A percentile compares a stretch with the other conserved stretches of the same genome.
These are phyloP conservation scores for Neofusicoccum kwambonambiense DNA, from an alignment of 2,329 filamentous ascomycete genomes.

Conservation along the genomic window DNA sequence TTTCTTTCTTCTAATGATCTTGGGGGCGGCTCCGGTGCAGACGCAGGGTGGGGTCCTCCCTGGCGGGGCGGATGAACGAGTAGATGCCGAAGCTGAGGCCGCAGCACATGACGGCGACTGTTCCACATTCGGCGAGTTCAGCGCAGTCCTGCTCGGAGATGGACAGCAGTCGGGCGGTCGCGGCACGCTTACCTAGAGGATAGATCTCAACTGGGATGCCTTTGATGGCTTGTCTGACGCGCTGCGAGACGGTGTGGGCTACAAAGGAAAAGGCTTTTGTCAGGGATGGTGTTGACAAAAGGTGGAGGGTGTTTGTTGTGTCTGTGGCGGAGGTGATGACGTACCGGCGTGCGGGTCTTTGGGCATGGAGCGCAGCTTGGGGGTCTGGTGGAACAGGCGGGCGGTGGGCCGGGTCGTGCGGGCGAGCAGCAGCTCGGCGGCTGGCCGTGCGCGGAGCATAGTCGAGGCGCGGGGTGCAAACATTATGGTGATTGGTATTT, in stretches of 20 bases:
- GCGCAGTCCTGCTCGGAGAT: background rate
- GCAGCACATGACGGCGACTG: slow-evolving; percentile 10
- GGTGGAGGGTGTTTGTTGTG: background rate
- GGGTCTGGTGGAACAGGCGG: background rate
- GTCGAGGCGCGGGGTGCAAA: background rate
- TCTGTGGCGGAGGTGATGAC: background rate
- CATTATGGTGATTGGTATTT: background rate
- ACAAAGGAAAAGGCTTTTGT: background rate
- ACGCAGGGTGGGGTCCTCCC: slow-evolving; percentile 1
- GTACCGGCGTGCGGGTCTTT: background rate
- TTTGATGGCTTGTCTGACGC: background rate
- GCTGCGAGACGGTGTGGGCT: slow-evolving; percentile 14
- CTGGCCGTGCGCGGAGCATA: slow-evolving; percentile 11
- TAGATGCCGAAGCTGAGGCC: slow-evolving; percentile 12
- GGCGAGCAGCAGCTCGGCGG: background rate
- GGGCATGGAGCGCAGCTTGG: background rate
- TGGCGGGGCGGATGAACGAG: slow-evolving; percentile 9
- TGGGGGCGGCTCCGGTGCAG: slow-evolving; percentile 2
- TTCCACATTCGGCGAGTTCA: slow-evolving; percentile 3
- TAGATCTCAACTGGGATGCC: slow-evolving; percentile 15
- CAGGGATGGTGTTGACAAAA: background rate
- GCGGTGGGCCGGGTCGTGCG: background rate
- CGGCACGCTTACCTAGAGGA: slow-evolving; percentile 4
- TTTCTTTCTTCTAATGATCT: background rate
- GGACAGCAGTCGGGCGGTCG: no score